Base-by-base conservation (phyloP, 805 yeast genomes). In the Cyberlindnera mycetangii region DNA sequence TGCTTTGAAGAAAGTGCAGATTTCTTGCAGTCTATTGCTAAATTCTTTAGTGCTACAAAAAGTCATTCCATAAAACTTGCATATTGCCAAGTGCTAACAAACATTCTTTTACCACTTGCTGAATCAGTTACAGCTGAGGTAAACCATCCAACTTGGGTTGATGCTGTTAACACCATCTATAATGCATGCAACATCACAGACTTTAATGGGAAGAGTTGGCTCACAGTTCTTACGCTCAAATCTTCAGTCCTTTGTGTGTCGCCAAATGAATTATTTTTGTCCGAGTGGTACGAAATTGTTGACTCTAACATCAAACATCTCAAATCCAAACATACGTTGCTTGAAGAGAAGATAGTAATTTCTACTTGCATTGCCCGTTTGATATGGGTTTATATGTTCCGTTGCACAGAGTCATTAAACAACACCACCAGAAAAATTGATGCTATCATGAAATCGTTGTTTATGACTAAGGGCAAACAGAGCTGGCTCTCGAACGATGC, bases 141-240 rank as follows among this genome's bases (percentile, higher is more conserved):
- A 0, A 92, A 93, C 58, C 96, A 92, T 61, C 99, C 99, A 3
- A 80, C 85, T 1, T 93, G 99, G 99, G 81, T 83, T 0, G 86
- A 81, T 32, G 93, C 97, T 0, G 77, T 89, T 42, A 75, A 76
- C 18, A 67, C 71, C 16, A 78, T 92, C 12, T 81, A 76, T 60
- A 64, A 70, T 14, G 77, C 75, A 14, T 73, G 71, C 32, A 63
- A 60, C 44, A 75, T 67, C 39, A 71, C 75, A 68, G 74, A 65
- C 45, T 55, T 58, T 33, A 73, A 64, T 46, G 73, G 53, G 18
- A 74, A 71, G 53, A 74, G 69, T 45, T 89, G 96, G 95, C 74
- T 78, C 8, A 70, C 78, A 41, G 77, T 87, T 5, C 72, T 85
- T 38, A 78, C 83, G 25, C 59, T 92, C 37, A 77, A 85, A 24